These are phyloP conservation scores for Cucumis sativus DNA, from an alignment of 306 rosid species.

Conservation along the genomic window DNA sequence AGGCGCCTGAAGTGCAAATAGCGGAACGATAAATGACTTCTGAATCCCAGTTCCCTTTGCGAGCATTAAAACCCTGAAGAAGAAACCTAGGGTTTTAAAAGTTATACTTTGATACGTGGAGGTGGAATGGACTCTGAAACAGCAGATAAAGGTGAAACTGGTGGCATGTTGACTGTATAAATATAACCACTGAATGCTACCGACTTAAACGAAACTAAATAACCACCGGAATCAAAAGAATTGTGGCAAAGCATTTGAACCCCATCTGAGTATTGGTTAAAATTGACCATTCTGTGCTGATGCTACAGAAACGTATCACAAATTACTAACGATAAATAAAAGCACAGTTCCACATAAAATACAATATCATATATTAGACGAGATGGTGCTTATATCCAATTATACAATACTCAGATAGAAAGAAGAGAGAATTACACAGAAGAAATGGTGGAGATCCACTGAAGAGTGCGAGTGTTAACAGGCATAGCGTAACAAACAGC, in stretches of 20 bases:
- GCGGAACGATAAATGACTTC: constrained; percentile 65
- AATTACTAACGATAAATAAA: background rate
- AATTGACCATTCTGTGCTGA: background rate
- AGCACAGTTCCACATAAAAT: background rate
- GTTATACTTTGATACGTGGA: background rate
- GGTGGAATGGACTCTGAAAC: background rate
- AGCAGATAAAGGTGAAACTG: background rate
- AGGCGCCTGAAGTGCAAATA: constrained; percentile 81
- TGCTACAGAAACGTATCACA: background rate
- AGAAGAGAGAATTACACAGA: constrained; percentile 28
- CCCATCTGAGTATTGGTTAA: background rate
- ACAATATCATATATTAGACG: background rate
- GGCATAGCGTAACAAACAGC: constrained; percentile 43
- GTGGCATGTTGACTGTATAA: background rate
- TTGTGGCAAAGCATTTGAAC: background rate
- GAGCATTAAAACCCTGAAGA: constrained; percentile 51
- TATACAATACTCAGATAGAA: background rate
- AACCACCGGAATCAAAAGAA: background rate
- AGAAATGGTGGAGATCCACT: constrained; percentile 50
- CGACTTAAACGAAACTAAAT: background rate
- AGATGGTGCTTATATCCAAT: background rate
- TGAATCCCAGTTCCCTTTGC: constrained; percentile 68
- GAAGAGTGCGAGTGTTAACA: constrained; percentile 37
- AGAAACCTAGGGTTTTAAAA: background rate
- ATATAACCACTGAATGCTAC: background rate